Base-by-base conservation (phyloP, 805 yeast species). In the Lachancea thermotolerans region DNA sequence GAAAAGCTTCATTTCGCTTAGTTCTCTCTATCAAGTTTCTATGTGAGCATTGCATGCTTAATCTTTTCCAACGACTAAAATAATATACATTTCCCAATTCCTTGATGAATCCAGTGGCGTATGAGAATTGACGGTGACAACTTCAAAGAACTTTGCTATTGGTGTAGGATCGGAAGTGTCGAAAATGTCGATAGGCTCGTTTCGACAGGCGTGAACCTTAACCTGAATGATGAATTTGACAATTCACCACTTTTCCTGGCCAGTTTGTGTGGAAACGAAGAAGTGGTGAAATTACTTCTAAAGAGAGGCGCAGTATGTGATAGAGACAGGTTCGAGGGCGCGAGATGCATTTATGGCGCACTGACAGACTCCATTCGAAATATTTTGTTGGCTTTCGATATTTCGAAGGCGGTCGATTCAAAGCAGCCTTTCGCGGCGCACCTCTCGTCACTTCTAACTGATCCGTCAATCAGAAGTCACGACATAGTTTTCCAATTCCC, bases 281-380 rank as follows among this genome's bases (percentile, higher is more conserved):
- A 66, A 1, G 71, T 85, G 4, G 93, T 85, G n/a, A 69, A 67
- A 48, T 60, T 80, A 40, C 64, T 85, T 17, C 66, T 85, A 9
- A 71, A 75, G 37, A 65, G 78, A 37, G 95, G 95, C 7, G 88
- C 93, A 0, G 71, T 79, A 7, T 84, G 91, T 60, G 90, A 83
- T 60, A 71, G 87, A 55, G 91, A 85, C 57, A 81, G 89, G n/a
- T 79, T 79, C 56, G 85, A 84, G 59, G 93, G 95, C 2, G 86
- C 82, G 10, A 70, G 85, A 37, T 84, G 91, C 52, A 71, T 85
- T 2, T 84, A 85, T 56, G 93, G 90, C 2, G 93, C 95, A 0
- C 63, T 85, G 45, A 85, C 74, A 14, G 88, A 83, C 56, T 60
- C 68, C 3, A 85, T 85, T 25, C 63, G 89, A 38, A 72, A 74